Conservation (phyloP, 2,329 filamentous ascomycete species). For the Penicillium rolfsii region DNA sequence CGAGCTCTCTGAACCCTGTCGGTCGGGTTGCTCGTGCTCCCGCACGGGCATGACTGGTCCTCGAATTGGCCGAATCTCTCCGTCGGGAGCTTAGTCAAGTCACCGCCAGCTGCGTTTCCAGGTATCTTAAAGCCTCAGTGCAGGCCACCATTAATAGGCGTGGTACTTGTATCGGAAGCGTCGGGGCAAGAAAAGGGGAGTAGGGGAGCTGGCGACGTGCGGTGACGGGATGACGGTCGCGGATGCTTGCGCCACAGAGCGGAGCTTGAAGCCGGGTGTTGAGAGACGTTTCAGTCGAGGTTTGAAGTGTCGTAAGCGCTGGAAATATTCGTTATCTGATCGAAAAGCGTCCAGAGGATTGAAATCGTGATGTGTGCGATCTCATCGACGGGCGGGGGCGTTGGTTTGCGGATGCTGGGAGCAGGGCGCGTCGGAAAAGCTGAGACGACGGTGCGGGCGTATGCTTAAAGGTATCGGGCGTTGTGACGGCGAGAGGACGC, state of each 20-base stretch:
- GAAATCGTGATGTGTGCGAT: neutral
- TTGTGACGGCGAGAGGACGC: neutral
- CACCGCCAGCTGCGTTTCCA: slow-evolving; percentile 25
- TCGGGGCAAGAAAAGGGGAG: slow-evolving; percentile 6
- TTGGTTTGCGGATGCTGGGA: slow-evolving; percentile 5
- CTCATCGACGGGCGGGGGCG: slow-evolving; percentile 15
- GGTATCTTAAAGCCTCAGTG: slow-evolving; percentile 12
- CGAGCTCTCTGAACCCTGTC: slow-evolving; percentile 48
- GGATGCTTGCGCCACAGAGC: slow-evolving; percentile 16
- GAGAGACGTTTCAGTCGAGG: slow-evolving; percentile 2
- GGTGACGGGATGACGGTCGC: slow-evolving; percentile 14
- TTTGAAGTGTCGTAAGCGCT: neutral
- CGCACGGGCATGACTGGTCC: slow-evolving; percentile 39
- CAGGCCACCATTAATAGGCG: slow-evolving; percentile 31
- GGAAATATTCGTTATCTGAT: neutral
- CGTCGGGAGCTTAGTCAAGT: slow-evolving; percentile 27
- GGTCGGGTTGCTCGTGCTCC: slow-evolving; percentile 38
- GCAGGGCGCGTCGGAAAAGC: slow-evolving; percentile 8
- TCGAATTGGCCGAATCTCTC: slow-evolving; percentile 24
- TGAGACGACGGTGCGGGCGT: slow-evolving; percentile 8
- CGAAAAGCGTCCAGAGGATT: neutral
- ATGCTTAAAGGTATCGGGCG: neutral
- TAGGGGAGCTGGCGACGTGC: slow-evolving; percentile 13
- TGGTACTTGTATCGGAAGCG: slow-evolving; percentile 8
- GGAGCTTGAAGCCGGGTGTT: slow-evolving; percentile 16